Evolutionary conservation across 441 rosid species (phyloP), one percentile per base, ranked within the genome.

Genomic region (Adansonia grandidieri): DNA sequence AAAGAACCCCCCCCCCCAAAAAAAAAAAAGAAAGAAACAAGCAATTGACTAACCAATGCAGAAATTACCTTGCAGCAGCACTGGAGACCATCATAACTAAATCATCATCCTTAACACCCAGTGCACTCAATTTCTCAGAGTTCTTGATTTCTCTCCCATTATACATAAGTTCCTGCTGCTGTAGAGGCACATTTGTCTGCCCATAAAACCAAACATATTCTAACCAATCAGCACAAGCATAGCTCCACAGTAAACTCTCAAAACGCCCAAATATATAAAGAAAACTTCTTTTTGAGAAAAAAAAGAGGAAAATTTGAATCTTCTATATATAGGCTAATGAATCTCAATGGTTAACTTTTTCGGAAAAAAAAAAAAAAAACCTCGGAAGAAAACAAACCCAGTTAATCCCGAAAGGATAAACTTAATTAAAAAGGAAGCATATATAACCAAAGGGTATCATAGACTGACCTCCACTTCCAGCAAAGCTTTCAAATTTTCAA

Each of bases 401-500:
- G 40, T 17, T 68, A 17, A 68, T 9, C 72, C n/a, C 28, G 37
- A 32, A 64, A 15, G 47, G 19, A 65, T 37, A 2, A 54, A 58
- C 1, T 19, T 4, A 44, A 5, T 10, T 5, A 2, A 54, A 57
- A 42, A 74, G 14, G 51, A 70, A 32, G 11, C 2, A 3, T 10
- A 56, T 22, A 24, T 8, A 51, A 24, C 64, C 28, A 58, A 47
- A 17, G 69, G 51, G 78, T 17, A 63, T 9, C 74, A 75, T 61
- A 37, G 60, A 58, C 81, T 81, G 79, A 96, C 99, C 98, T 93
- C 98, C 75, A 96, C 97, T 75, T 96, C 99, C 47, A 93, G 94
- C 88, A 96, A 83, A 40, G 99, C 98, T 84, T 96, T 96, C 79
- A 96, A 91, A 83, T 93, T 96, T 76, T 93, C 99, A 77, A 96